phyloP scores from a whole-genome alignment of 331 rosid genomes.

The Cydonia oblonga region DNA sequence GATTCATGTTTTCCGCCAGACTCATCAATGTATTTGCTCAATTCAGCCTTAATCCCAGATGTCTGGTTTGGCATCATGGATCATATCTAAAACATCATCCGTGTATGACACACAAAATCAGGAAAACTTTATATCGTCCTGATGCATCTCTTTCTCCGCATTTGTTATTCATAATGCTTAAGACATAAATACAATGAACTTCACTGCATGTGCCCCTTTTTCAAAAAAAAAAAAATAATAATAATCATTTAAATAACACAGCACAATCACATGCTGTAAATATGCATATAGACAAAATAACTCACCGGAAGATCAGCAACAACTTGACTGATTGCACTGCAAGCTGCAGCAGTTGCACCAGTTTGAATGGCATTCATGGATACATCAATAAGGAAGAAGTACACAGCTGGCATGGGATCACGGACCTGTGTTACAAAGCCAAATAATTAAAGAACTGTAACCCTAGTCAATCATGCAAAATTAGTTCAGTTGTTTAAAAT shows the following conservation, averaged over 20 bases:
- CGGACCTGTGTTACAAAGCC: constrained; percentile 51
- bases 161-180: neutral
- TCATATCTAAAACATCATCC: neutral
- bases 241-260: neutral
- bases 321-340: constrained; percentile 93
- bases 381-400: constrained; percentile 89
- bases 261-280: neutral
- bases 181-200: neutral
- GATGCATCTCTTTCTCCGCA: neutral
- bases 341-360: constrained; percentile 99
- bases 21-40: neutral
- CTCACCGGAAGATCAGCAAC: constrained; percentile 90
- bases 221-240: neutral
- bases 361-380: constrained; percentile 94
- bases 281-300: constrained; percentile 2
- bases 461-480: neutral
- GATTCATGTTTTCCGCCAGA: neutral
- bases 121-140: neutral
- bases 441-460: neutral
- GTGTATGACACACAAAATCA: neutral
- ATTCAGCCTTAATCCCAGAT: neutral
- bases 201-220: neutral
- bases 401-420: constrained; percentile 97
- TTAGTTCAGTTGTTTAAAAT: neutral
- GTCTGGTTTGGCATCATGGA: neutral